A percentile compares a stretch with the other conserved stretches of the same genome.
Conservation (phyloP, 2,329 filamentous ascomycete species). For the Aspergillus sp. region DNA sequence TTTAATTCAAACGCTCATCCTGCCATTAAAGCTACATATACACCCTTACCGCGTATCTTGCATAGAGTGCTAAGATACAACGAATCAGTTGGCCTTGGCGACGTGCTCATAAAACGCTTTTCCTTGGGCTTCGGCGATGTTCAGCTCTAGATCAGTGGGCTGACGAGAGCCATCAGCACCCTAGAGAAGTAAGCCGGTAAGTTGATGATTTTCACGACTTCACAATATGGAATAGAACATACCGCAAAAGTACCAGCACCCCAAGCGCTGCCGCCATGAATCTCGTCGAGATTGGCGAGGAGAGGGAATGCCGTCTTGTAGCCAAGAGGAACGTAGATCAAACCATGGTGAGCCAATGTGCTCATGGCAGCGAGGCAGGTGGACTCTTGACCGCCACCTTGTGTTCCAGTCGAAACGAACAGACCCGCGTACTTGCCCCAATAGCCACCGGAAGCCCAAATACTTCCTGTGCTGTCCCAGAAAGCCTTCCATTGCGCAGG, state of each 20-base stretch:
- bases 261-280: conserved; percentile 86
- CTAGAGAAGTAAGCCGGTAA: conserved; percentile 31
- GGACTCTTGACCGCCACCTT: conserved; percentile 88
- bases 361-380: conserved; percentile 77
- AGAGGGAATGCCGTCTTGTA: conserved; percentile 74
- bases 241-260: conserved; percentile 87
- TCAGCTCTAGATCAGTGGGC: conserved; percentile 69
- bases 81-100: conserved; percentile 63
- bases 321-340: conserved; percentile 93
- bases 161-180: conserved; percentile 74
- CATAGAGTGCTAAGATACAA: too few species aligned
- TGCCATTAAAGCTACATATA: too few species aligned
- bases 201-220: conserved; percentile 7
- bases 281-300: conserved; percentile 68
- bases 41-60: too few species aligned
- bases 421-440: conserved; percentile 86
- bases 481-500: conserved; percentile 84
- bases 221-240: conserved; percentile 21
- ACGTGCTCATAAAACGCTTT: conserved; percentile 76
- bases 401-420: conserved; percentile 78
- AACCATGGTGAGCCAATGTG: conserved; percentile 86
- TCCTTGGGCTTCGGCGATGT: conserved; percentile 78
- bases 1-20: too few species aligned
- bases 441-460: conserved; percentile 74
- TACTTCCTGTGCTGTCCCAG: conserved; percentile 83